Conservation (phyloP, 257 asterid genomes). For the Solanum pinnatisectum region DNA sequence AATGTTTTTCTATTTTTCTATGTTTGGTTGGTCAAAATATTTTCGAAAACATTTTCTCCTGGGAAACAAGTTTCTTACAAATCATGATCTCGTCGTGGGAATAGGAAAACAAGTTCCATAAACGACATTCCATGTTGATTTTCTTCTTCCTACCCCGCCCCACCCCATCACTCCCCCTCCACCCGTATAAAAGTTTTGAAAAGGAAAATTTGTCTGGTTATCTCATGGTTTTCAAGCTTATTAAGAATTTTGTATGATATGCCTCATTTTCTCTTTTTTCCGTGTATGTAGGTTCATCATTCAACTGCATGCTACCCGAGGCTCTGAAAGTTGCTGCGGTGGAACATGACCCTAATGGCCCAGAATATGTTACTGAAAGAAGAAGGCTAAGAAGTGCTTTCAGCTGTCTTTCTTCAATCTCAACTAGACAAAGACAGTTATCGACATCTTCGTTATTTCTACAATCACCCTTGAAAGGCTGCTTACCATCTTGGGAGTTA, state of each 20-base stretch:
- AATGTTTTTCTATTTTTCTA: not conserved
- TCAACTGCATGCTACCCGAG: constrained; percentile 71
- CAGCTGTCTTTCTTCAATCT: constrained; percentile 66
- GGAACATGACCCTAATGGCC: constrained; percentile 46
- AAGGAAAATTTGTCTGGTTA: no score
- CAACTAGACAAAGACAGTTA: constrained; percentile 69
- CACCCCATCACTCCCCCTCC: not conserved
- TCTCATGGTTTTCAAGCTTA: not conserved
- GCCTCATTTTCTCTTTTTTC: not conserved
- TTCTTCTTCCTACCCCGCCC: not conserved
- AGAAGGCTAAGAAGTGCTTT: constrained; percentile 58
- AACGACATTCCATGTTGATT: not conserved
- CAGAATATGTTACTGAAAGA: constrained; percentile 41
- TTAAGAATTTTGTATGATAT: not conserved
- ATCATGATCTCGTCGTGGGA: not conserved
- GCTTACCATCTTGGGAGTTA: constrained; percentile 58
- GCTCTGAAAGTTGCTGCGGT: constrained; percentile 58
- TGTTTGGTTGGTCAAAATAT: not conserved
- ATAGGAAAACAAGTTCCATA: not conserved
- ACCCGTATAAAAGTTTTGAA: not conserved
- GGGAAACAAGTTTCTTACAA: not conserved
- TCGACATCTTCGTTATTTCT: constrained; percentile 60
- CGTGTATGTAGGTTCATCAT: constrained; percentile 44
- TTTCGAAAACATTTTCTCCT: not conserved
- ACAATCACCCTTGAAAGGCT: constrained; percentile 70